Evolutionary conservation across 2,329 filamentous ascomycete species (phyloP), one percentile per base, ranked within the genome.

Genomic region (Beauveria rudraprayagi): DNA sequence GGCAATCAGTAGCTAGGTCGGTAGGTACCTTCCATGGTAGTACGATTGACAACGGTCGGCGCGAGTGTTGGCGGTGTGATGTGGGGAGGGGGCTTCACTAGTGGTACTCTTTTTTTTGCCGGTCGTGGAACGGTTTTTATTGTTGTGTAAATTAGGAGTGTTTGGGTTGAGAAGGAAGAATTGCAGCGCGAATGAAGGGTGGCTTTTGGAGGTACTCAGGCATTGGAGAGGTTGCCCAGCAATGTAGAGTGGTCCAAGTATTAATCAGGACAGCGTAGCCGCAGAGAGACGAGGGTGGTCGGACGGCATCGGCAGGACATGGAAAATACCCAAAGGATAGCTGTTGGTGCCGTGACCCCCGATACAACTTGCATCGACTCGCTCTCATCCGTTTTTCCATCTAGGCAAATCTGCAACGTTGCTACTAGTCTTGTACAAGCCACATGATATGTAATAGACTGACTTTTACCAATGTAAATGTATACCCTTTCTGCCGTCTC

Each of bases 31-130:
- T 7, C n/a, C 22, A 40, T 41, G 22, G 44, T 40, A 40, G 50
- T 46, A 52, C 30, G 22, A 51, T 24, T 55, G 58, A 55, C 58
- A 61, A 61, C 58, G 58, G 58, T 61, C 3, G 58, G 58, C 43
- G 30, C 22, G 5, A 30, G 58, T 55, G 43, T 47, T 55, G 58
- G 58, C 58, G 58, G 58, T 61, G 58, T 55, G 58, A 14, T 54
- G 58, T 55, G 58, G 58, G 44, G 57, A 51, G 57, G 48, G 48
- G 26, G 57, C 37, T 11, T 40, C 44, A 19, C 44, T 50, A 41
- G 55, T 17, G 40, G 30, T 16, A 10, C 17, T 46, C 26, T 47
- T 24, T 56, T 50, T 19, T 46, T 34, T 16, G 34, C 19, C 34
- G 41, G 34, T 60, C 26, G 41, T 41, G 51, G 28, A 56, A 55